Conservation (phyloP, 1,139 yeast genomes). For the Casaregolazyma suthepensis region DNA sequence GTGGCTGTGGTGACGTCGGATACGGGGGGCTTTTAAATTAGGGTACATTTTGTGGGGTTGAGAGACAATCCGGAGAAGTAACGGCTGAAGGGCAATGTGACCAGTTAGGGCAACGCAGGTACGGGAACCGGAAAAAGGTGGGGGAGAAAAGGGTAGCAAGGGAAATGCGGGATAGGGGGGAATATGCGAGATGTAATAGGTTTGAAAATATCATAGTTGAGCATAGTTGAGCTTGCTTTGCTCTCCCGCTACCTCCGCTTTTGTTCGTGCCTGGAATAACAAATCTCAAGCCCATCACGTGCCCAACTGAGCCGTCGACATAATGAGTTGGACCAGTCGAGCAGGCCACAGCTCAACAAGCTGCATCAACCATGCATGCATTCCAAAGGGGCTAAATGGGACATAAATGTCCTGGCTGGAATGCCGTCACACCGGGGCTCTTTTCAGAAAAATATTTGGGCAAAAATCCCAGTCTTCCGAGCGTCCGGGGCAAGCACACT, state of each 20-base stretch:
- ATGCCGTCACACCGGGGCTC: neutral
- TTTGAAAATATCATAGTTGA: no score
- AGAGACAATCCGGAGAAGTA: neutral
- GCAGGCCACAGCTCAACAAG: no score
- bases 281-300: neutral
- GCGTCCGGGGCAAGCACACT: neutral
- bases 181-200: no score
- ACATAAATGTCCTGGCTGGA: neutral
- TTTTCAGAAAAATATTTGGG: neutral
- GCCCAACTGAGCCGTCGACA: neutral
- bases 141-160: no score
- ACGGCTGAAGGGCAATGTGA: neutral
- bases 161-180: no score
- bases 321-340: neutral
- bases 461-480: neutral
- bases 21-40: neutral
- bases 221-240: no score
- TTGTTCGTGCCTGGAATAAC: neutral
- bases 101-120: neutral
- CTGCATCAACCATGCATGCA: neutral
- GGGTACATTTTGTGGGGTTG: neutral
- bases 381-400: neutral
- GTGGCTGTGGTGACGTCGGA: neutral
- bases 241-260: no score
- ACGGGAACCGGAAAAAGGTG: neutral